phyloP scores from a whole-genome alignment of 768 basidiomycete species.

The Psilocybe tampanensis region DNA sequence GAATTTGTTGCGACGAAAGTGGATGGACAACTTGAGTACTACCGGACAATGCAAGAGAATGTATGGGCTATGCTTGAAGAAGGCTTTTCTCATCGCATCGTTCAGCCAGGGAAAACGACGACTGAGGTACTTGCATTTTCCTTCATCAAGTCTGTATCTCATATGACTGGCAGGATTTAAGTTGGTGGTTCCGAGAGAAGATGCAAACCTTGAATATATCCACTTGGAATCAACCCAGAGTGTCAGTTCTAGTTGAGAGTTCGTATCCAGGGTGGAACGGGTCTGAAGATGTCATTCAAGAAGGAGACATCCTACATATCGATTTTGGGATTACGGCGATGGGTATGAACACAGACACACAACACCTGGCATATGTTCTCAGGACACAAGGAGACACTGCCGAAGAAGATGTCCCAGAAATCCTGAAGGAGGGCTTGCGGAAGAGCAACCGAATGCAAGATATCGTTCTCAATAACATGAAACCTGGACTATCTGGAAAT shows the following conservation, averaged over 20 bases:
- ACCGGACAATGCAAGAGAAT: conserved; percentile 48
- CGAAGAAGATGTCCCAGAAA: conserved; percentile 44
- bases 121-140: conserved; percentile 35
- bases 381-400: conserved; percentile 30
- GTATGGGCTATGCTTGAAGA: conserved; percentile 56
- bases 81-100: conserved; percentile 46
- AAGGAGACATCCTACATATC: conserved; percentile 55
- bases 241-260: conserved; percentile 43
- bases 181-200: conserved; percentile 57
- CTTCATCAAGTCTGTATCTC: background rate
- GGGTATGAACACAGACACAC: conserved; percentile 58
- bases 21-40: conserved; percentile 43
- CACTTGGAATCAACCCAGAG: conserved; percentile 58
- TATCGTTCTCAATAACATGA: conserved; percentile 46
- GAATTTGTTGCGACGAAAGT: conserved; percentile 50
- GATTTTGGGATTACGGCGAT: conserved; percentile 58
- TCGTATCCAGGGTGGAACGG: conserved; percentile 46
- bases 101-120: conserved; percentile 46
- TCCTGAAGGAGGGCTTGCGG: conserved; percentile 44
- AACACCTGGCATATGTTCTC: conserved; percentile 59
- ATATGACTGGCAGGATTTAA: conserved; percentile 41
- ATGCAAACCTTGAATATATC: conserved; percentile 47
- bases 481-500: conserved; percentile 48
- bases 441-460: conserved; percentile 56
- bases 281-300: conserved; percentile 40